Percentiles rank a stretch among this genome's conserved stretches.
Conservation (phyloP, 2,329 filamentous ascomycete genomes). For the Coniochaeta hoffmannii region DNA sequence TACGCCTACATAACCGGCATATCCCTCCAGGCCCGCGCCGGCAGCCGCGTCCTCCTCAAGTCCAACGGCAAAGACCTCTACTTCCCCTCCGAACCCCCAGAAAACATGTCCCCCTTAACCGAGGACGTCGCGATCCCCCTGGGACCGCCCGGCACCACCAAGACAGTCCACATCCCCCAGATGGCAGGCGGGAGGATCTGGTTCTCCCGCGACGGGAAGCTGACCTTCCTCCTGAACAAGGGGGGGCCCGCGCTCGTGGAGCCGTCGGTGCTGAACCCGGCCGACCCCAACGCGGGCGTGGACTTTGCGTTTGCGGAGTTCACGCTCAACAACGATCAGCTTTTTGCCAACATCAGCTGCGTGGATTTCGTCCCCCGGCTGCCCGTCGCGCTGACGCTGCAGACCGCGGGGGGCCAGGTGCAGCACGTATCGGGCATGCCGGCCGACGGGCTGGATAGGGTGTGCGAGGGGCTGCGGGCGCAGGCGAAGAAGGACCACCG, state of each 20-base stretch:
- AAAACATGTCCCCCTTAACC: constrained; percentile 38
- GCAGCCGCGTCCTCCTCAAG: constrained; percentile 28
- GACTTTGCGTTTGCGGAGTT: constrained; percentile 55
- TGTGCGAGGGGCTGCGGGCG: constrained; percentile 44
- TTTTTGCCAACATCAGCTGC: constrained; percentile 59
- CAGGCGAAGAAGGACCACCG: constrained; percentile 49
- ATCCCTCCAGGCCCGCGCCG: constrained; percentile 36
- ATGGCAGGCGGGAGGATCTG: constrained; percentile 58
- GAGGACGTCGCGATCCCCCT: constrained; percentile 53
- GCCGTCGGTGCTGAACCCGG: constrained; percentile 57
- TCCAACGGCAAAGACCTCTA: constrained; percentile 45
- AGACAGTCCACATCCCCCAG: constrained; percentile 51
- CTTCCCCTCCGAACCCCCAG: constrained; percentile 45
- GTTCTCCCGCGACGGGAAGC: constrained; percentile 45
- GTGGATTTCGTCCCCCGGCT: constrained; percentile 57
- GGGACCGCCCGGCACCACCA: constrained; percentile 45
- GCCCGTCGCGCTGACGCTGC: constrained; percentile 45
- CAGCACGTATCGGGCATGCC: constrained; percentile 52
- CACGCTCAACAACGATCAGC: constrained; percentile 47
- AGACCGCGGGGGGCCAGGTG: constrained; percentile 29
- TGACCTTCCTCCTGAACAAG: constrained; percentile 58
- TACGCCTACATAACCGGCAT: constrained; percentile 61
- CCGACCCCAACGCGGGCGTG: constrained; percentile 44
- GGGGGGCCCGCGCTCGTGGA: constrained; percentile 59
- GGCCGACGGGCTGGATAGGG: constrained; percentile 44